Conservation (phyloP, 441 rosid species). For the Sinapis alba region DNA sequence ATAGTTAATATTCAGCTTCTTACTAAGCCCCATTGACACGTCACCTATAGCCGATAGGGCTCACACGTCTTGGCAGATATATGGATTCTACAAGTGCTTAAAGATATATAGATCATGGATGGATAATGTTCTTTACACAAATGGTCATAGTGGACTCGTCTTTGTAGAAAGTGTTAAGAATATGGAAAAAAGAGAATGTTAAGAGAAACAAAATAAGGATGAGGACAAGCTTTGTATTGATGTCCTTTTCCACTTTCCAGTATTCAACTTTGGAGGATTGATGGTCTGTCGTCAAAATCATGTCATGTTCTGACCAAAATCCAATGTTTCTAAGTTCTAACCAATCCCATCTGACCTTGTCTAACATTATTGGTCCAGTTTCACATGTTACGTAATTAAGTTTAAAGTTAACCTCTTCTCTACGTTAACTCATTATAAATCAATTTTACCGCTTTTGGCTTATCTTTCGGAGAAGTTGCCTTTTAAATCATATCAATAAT, state of each 20-base stretch:
- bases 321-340: constrained; percentile 29
- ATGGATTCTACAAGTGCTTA: neutral
- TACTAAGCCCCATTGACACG: neutral
- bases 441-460: constrained; percentile 18
- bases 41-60: neutral
- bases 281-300: constrained; percentile 33
- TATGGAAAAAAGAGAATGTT: constrained; percentile 18
- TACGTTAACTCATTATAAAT: constrained; percentile 20
- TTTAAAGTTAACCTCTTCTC: constrained; percentile 1
- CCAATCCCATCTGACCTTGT: constrained; percentile 32
- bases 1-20: neutral
- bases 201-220: constrained; percentile 1
- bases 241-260: constrained; percentile 34
- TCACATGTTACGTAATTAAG: neutral
- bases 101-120: neutral
- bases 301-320: constrained; percentile 29
- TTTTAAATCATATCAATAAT: neutral
- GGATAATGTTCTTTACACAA: constrained; percentile 28
- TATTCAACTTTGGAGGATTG: constrained; percentile 35
- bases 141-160: constrained; percentile 25
- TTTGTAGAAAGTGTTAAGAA: constrained; percentile 10
- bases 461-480: neutral
- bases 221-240: neutral
- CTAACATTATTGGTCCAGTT: constrained; percentile 29
- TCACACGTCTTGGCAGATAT: neutral